phyloP scores from a whole-genome alignment of 2,329 filamentous ascomycete species.

The Microdochium bolleyi region DNA sequence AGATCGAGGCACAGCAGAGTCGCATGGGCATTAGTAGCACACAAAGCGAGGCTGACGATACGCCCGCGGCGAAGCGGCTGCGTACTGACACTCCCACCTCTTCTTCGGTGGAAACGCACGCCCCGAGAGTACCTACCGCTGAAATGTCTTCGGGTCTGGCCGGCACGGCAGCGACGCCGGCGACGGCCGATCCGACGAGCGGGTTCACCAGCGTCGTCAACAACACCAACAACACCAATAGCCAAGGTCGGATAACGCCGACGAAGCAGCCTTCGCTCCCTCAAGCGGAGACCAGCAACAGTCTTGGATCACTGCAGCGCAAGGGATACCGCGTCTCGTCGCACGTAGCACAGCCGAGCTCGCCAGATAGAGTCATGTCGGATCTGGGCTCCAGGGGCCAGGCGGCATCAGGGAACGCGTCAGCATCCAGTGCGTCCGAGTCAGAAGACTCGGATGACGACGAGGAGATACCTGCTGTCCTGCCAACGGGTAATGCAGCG shows the following conservation, averaged over 20 bases:
- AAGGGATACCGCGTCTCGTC: conserved; percentile 21
- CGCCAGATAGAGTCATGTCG: background rate
- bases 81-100: conserved; percentile 10
- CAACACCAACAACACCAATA: too few relatives aligned
- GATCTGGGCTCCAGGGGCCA: background rate
- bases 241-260: too few relatives aligned
- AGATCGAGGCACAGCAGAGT: conserved; percentile 35
- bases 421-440: background rate
- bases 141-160: conserved; percentile 16
- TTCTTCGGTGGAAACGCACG: conserved; percentile 1
- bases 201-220: background rate
- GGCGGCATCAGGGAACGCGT: background rate
- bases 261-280: conserved; percentile 2
- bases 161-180: conserved; percentile 16
- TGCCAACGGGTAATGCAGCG: conserved; percentile 7
- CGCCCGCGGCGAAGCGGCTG: conserved; percentile 16
- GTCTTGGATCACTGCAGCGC: conserved; percentile 16
- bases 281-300: conserved; percentile 5
- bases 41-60: conserved; percentile 5
- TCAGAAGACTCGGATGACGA: conserved; percentile 12
- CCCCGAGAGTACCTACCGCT: conserved; percentile 13
- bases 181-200: conserved; percentile 13
- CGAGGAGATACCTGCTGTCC: conserved; percentile 19
- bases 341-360: conserved; percentile 6
- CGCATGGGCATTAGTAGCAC: conserved; percentile 22